Conservation (phyloP, 179 eudicot genomes). For the Monotropa hypopitys region DNA sequence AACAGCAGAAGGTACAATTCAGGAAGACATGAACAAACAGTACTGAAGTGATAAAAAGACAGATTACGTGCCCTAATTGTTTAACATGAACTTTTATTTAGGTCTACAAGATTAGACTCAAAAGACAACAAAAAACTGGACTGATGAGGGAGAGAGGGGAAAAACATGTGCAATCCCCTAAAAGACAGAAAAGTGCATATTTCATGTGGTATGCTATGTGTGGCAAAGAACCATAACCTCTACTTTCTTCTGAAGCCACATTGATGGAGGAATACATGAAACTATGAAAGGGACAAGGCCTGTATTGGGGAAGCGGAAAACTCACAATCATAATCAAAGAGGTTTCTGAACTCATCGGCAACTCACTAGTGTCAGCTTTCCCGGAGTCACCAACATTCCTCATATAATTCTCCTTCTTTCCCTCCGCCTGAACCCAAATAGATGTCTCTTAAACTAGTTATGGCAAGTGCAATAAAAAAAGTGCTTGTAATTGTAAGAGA, state of each 20-base stretch:
- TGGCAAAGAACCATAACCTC: not conserved
- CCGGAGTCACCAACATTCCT: constrained; percentile 2
- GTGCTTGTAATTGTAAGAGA: not conserved
- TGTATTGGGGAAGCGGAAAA: constrained; percentile 1
- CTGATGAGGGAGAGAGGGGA: not conserved
- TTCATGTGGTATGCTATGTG: not conserved
- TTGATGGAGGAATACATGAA: not conserved
- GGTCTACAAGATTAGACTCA: not conserved
- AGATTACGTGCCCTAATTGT: not conserved
- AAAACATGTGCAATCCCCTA: not conserved
- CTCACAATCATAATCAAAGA: constrained; percentile 9
- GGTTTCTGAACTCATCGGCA: constrained; percentile 6
- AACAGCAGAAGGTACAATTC: not conserved
- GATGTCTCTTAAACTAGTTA: constrained; percentile 5
- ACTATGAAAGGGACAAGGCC: not conserved
- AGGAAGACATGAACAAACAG: not conserved
- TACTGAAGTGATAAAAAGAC: not conserved
- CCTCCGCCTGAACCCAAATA: constrained; percentile 27
- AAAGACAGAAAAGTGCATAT: not conserved
- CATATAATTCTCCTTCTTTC: constrained; percentile 16
- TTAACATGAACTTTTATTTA: not conserved
- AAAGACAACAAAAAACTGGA: not conserved
- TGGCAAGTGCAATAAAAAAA: not conserved
- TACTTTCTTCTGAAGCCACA: not conserved
- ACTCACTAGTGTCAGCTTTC: constrained; percentile 9